phyloP scores from a whole-genome alignment of 192 early-diverging fungal genomes.

The Linnemannia zychae region DNA sequence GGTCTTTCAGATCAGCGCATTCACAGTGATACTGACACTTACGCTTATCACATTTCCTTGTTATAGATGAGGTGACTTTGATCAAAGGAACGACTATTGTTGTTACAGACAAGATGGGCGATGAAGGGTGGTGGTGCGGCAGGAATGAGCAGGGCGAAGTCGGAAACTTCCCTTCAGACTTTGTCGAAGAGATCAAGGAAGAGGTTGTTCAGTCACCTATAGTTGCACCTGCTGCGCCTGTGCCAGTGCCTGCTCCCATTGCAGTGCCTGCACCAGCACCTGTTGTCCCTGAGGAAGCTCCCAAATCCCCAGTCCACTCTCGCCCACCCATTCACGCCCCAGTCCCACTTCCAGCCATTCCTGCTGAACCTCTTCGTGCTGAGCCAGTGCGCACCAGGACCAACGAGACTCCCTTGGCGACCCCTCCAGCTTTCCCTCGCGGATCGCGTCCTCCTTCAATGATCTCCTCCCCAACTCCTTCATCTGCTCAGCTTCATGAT shows the following conservation, averaged over 20 bases:
- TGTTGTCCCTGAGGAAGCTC: conserved; percentile 29
- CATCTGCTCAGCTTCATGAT: conserved; percentile 17
- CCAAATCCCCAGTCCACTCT: conserved; percentile 28
- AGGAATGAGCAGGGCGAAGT: conserved; percentile 64
- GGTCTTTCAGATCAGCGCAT: no score
- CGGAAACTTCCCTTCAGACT: conserved; percentile 69
- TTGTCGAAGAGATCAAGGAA: conserved; percentile 64
- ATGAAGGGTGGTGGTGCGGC: conserved; percentile 70
- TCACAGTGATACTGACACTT: no score
- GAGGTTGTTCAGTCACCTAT: conserved; percentile 21
- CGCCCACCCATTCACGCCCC: conserved; percentile 33
- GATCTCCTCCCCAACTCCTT: conserved; percentile 30
- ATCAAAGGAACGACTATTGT: conserved; percentile 59
- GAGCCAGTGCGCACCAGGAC: conserved; percentile 26
- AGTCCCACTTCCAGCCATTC: conserved; percentile 28
- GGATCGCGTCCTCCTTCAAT: conserved; percentile 49
- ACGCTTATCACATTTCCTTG: neutral
- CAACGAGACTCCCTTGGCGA: conserved; percentile 29
- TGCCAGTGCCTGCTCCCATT: conserved; percentile 10
- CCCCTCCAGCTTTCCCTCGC: conserved; percentile 37
- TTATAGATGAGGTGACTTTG: conserved; percentile 63
- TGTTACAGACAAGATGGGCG: conserved; percentile 60
- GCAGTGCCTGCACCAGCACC: conserved; percentile 12
- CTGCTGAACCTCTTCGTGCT: conserved; percentile 18
- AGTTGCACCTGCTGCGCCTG: conserved; percentile 7